Evolutionary conservation across 441 rosid genomes (phyloP).

Genomic region (Pelargonium fulgidum): DNA sequence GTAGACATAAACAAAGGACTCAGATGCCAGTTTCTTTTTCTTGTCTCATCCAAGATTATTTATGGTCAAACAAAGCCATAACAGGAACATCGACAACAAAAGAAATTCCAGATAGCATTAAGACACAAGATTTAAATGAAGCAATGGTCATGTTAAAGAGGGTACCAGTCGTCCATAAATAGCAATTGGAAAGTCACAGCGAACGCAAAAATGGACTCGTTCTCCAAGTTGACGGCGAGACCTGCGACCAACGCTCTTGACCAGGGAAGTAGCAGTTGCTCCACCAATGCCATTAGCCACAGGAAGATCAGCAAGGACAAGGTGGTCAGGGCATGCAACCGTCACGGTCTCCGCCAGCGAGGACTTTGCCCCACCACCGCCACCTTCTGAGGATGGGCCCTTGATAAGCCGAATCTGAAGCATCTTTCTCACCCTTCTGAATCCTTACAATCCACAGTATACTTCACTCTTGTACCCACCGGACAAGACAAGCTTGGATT

Average conservation of each 20-base stretch:
- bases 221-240: slow-evolving; percentile 94
- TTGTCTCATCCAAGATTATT: no score
- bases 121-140: slow-evolving; percentile 2
- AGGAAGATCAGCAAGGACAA: slow-evolving; percentile 90
- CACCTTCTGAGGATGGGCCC: slow-evolving; percentile 45
- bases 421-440: slow-evolving; percentile 29
- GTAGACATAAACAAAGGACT: neutral
- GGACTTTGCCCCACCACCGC: slow-evolving; percentile 40
- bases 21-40: no score
- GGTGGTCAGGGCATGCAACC: slow-evolving; percentile 91
- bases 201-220: slow-evolving; percentile 91
- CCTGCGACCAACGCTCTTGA: slow-evolving; percentile 70
- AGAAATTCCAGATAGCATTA: neutral
- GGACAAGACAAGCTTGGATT: neutral
- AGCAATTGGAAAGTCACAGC: slow-evolving; percentile 93
- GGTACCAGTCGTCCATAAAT: slow-evolving; percentile 85
- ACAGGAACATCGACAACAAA: no score
- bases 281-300: slow-evolving; percentile 92
- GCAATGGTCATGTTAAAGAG: neutral
- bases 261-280: slow-evolving; percentile 50
- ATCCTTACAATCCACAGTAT: neutral
- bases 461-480: neutral
- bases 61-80: no score
- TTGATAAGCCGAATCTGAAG: slow-evolving; percentile 74
- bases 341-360: slow-evolving; percentile 65